A percentile compares a stretch with the other conserved stretches of the same genome.
Evolutionary conservation across 2,329 filamentous ascomycete genomes (phyloP).

Genomic region (Penicillium sp.): DNA sequence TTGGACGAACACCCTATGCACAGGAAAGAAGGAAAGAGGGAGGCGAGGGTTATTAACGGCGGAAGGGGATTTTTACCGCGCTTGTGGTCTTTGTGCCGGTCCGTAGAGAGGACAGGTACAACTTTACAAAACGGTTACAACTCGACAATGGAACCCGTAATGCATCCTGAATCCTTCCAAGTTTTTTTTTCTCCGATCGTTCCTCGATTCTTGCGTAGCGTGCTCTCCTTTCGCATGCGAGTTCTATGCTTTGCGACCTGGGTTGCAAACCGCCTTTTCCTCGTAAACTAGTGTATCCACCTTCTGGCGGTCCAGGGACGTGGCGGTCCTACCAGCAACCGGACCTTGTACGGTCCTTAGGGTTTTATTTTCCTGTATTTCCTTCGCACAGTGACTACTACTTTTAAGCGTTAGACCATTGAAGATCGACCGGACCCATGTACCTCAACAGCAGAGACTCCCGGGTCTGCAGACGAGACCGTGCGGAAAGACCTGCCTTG

Average conservation of each 20-base stretch:
- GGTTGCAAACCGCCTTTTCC: neutral
- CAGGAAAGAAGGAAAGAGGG: slow-evolving; percentile 14
- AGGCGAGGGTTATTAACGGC: slow-evolving; percentile 23
- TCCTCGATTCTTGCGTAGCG: neutral
- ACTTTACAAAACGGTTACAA: neutral
- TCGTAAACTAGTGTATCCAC: neutral
- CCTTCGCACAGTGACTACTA: neutral
- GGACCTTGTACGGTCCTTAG: slow-evolving; percentile 12
- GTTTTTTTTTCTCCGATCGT: neutral
- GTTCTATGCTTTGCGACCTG: neutral
- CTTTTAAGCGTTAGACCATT: neutral
- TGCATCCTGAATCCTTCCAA: neutral
- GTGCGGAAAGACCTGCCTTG: slow-evolving; percentile 2
- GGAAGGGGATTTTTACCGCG: slow-evolving; percentile 25
- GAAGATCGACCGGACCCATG: neutral
- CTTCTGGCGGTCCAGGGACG: slow-evolving; percentile 9
- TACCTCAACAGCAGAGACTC: neutral
- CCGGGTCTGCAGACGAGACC: neutral
- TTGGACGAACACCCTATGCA: slow-evolving; percentile 28
- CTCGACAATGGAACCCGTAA: neutral
- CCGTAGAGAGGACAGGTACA: slow-evolving; percentile 14
- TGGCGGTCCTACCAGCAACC: slow-evolving; percentile 16
- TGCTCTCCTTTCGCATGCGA: neutral
- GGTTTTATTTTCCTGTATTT: slow-evolving; percentile 3
- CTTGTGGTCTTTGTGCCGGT: slow-evolving; percentile 10